Base-by-base conservation (phyloP, 441 rosid genomes). In the Croton setiger region DNA sequence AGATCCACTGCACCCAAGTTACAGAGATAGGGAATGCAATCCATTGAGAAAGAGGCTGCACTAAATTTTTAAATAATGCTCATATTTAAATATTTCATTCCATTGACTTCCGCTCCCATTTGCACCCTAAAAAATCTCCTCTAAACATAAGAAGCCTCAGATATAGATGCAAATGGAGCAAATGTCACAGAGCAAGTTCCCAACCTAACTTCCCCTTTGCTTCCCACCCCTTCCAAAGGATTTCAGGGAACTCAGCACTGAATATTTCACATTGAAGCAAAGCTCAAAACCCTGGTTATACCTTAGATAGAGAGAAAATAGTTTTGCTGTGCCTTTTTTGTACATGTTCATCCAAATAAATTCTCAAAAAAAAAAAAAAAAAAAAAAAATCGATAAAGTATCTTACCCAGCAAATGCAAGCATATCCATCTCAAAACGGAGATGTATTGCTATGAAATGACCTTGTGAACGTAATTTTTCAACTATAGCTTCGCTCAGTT, bases 371-470 rank as follows among this genome's bases (percentile, higher is more conserved):
- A n/a, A n/a, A n/a, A n/a, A n/a, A 43, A 51, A 53, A 47, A 48
- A 47, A 17, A 5, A 48, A 47, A 47, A 20, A 43, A 56, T 58
- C 65, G 20, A 67, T 67, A 52, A 71, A 78, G 74, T 37, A 73
- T 64, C 84, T 67, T 90, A 95, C 99, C 99, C 98, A 1, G 97
- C 96, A 83, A 92, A 95, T 35, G 98, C 91, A 75, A 95, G 86
- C 99, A 95, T 95, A 81, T 95, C 98, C 96, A 87, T 90, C 88
- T 92, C 99, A 61, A 92, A 95, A 68, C 97, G 98, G 78, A 95
- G 99, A 81, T 92, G 98, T 68, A 92, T 92, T 20, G 99, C 89
- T 93, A 92, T 90, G 87, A 95, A 92, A 83, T 85, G 97, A 75
- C 99, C 99, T 79, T 95, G 85, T 27, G 91, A 73, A 33, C 95